A percentile compares a stretch with the other conserved stretches of the same genome.
Evolutionary conservation across 768 basidiomycete genomes (phyloP).

Genomic region (Boletus speciosus): DNA sequence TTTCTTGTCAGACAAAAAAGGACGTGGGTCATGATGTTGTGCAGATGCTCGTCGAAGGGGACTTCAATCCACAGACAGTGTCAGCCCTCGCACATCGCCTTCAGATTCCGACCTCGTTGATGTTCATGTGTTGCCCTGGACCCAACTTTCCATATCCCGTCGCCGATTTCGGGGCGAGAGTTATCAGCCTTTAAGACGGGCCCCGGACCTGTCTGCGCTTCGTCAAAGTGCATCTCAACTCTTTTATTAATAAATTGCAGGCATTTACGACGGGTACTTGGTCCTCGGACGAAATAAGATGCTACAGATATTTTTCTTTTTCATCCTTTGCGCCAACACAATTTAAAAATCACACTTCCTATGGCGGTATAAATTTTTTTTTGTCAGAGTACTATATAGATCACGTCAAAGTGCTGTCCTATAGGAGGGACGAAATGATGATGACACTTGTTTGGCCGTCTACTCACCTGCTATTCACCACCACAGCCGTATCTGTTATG

Average conservation of each 20-base stretch:
- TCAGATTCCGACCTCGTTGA: slow-evolving; percentile 49
- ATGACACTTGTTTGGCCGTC: too few species aligned
- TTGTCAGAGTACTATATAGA: too few species aligned
- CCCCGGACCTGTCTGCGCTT: background rate
- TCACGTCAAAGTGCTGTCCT: too few species aligned
- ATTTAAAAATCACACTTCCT: too few species aligned
- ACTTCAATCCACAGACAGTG: slow-evolving; percentile 45
- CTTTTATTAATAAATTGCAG: background rate
- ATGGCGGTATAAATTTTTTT: too few species aligned
- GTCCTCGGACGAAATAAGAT: background rate
- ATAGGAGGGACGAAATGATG: too few species aligned
- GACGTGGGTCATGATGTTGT: background rate
- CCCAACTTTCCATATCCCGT: slow-evolving; percentile 38
- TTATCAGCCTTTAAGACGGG: slow-evolving; percentile 33
- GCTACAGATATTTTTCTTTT: background rate
- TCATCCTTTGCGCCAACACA: too few species aligned
- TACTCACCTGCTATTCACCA: background rate
- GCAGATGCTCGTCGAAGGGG: slow-evolving; percentile 45
- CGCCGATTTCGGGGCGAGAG: slow-evolving; percentile 51
- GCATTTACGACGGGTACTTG: background rate
- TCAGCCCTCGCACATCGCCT: slow-evolving; percentile 48
- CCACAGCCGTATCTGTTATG: slow-evolving; percentile 12
- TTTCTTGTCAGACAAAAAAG: background rate
- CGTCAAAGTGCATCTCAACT: background rate
- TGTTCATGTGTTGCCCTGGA: slow-evolving; percentile 65